phyloP scores from a whole-genome alignment of 805 yeast species.

The Saturnispora ahearnii region DNA sequence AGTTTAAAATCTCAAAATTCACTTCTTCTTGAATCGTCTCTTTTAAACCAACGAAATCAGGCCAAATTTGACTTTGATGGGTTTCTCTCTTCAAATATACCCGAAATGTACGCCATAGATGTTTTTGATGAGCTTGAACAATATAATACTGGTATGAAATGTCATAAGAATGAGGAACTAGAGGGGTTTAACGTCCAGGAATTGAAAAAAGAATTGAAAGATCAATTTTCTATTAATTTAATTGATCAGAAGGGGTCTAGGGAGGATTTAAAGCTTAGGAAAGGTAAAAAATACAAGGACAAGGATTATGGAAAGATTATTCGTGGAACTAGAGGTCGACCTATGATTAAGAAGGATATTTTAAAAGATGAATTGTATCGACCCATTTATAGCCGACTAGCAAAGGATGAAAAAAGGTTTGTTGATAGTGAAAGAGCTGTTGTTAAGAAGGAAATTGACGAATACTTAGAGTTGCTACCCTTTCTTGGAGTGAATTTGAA shows the following conservation, averaged over 20 bases:
- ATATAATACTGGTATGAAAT: constrained; percentile 3
- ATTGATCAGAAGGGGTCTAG: constrained; percentile 12
- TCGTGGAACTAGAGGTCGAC: neutral
- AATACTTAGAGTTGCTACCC: constrained; percentile 36
- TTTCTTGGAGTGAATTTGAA: constrained; percentile 23
- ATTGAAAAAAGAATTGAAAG: neutral
- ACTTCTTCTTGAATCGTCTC: neutral
- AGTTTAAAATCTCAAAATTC: neutral
- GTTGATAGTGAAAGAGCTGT: constrained; percentile 43
- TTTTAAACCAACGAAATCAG: constrained; percentile 1
- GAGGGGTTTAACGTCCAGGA: constrained; percentile 8
- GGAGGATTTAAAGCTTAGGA: neutral
- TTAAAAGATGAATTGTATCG: constrained; percentile 37
- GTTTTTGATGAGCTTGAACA: constrained; percentile 10
- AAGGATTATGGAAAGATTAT: neutral
- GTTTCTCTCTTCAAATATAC: constrained; percentile 18
- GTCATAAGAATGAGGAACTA: constrained; percentile 15
- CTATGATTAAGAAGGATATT: constrained; percentile 31
- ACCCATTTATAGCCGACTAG: constrained; percentile 49
- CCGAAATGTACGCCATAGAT: constrained; percentile 19
- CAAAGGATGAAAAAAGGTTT: constrained; percentile 56
- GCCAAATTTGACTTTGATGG: constrained; percentile 30
- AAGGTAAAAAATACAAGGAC: neutral
- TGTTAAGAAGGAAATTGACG: constrained; percentile 49
- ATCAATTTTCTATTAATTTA: constrained; percentile 14